phyloP scores from a whole-genome alignment of 2,329 filamentous ascomycete genomes.

The Coniochaeta sp. region DNA sequence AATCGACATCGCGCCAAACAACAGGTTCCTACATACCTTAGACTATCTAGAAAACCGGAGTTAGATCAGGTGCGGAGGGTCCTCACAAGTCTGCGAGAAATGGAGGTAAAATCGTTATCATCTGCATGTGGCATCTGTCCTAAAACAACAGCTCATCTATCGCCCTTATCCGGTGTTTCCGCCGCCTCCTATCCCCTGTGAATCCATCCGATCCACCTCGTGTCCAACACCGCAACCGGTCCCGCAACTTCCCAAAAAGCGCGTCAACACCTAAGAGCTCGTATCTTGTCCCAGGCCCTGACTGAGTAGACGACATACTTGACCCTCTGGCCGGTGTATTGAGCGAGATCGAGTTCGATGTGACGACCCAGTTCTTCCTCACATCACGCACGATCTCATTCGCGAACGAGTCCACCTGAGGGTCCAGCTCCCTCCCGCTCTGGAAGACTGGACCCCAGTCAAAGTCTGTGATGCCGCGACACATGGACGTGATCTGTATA shows the following conservation, averaged over 20 bases:
- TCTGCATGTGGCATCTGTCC: neutral
- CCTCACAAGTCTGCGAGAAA: neutral
- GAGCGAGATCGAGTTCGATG: neutral
- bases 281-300: neutral
- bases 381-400: constrained; percentile 37
- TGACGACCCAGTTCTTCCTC: constrained; percentile 30
- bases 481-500: constrained; percentile 2
- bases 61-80: neutral
- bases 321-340: neutral
- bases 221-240: neutral
- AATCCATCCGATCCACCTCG: neutral
- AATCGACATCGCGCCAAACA: too few relatives aligned
- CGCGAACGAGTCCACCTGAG: constrained; percentile 30
- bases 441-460: neutral
- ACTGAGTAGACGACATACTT: constrained; percentile 1
- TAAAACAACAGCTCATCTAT: neutral
- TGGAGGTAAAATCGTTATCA: neutral
- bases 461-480: constrained; percentile 2
- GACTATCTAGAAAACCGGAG: neutral
- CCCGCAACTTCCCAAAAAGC: neutral
- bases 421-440: constrained; percentile 10
- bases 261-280: neutral
- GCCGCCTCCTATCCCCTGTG: neutral
- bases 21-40: neutral
- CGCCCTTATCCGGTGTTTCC: neutral